Percentiles rank a stretch among this genome's conserved stretches.
phyloP scores from a whole-genome alignment of 495 filamentous ascomycete genomes.

The Usnea hakonensis region DNA sequence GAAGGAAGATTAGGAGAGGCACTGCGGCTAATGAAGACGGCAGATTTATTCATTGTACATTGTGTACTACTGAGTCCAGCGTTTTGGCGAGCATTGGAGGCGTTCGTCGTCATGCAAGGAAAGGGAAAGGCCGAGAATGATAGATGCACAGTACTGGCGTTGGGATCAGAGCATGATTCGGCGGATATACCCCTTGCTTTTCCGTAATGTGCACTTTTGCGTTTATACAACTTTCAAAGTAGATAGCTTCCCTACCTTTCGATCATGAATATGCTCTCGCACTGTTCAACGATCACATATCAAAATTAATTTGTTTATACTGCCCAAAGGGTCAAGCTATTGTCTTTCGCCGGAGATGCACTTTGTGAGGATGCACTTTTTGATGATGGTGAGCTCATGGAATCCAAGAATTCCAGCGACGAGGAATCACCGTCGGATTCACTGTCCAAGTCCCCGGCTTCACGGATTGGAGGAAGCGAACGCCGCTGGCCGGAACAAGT shows the following conservation, averaged over 20 bases:
- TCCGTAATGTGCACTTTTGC: background rate
- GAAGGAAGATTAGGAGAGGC: background rate
- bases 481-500: constrained; percentile 62
- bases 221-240: background rate
- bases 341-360: constrained; percentile 36
- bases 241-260: background rate
- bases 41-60: constrained; percentile 8
- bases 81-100: constrained; percentile 23
- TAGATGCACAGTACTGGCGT: constrained; percentile 11
- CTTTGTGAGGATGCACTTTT: constrained; percentile 1
- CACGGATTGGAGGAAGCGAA: constrained; percentile 19
- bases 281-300: background rate
- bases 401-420: constrained; percentile 6
- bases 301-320: constrained; percentile 1
- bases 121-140: constrained; percentile 5
- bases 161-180: background rate
- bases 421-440: constrained; percentile 14
- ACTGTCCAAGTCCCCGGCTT: constrained; percentile 7
- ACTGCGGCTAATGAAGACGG: background rate
- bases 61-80: constrained; percentile 9
- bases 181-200: constrained; percentile 14
- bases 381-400: constrained; percentile 15
- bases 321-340: constrained; percentile 60
- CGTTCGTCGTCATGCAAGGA: constrained; percentile 5
- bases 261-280: background rate